A percentile compares a stretch with the other conserved stretches of the same genome.
Conservation (phyloP, 2,329 filamentous ascomycete species). For the Stachybotrys echinatus region DNA sequence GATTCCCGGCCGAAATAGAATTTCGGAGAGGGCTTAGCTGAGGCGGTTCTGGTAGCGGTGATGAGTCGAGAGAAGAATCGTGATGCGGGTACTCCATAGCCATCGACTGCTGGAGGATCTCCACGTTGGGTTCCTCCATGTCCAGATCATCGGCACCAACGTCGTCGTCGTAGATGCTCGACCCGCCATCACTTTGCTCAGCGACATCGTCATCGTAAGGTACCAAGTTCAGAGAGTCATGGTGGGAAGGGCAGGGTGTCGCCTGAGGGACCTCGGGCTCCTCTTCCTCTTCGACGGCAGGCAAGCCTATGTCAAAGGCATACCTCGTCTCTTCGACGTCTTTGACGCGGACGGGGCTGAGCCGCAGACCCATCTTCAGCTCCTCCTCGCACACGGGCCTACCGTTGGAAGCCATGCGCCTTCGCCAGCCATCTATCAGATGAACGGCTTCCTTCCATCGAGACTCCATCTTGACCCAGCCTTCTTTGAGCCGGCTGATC, state of each 20-base stretch:
- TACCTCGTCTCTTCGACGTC: constrained; percentile 43
- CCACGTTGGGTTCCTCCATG: constrained; percentile 36
- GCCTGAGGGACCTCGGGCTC: constrained; percentile 19
- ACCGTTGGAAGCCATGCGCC: constrained; percentile 67
- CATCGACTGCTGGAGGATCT: constrained; percentile 38
- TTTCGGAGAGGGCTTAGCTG: constrained; percentile 48
- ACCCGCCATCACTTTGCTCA: constrained; percentile 28
- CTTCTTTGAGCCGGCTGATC: constrained; percentile 73
- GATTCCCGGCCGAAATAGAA: constrained; percentile 45
- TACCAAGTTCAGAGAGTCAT: constrained; percentile 10
- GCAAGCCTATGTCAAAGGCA: constrained; percentile 31
- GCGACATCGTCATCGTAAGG: constrained; percentile 17
- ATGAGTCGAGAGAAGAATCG: constrained; percentile 28
- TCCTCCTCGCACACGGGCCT: constrained; percentile 65
- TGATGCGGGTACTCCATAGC: constrained; percentile 17
- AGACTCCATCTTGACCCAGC: constrained; percentile 90
- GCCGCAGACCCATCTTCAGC: constrained; percentile 61
- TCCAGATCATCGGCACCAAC: constrained; percentile 33
- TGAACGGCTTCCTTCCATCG: constrained; percentile 85
- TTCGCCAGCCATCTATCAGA: constrained; percentile 90
- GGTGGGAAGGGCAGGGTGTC: constrained; percentile 21
- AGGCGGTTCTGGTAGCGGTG: constrained; percentile 40
- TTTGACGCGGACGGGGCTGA: constrained; percentile 53
- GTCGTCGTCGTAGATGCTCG: constrained; percentile 40
- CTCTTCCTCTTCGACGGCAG: constrained; percentile 42